Evolutionary conservation across 108 stramenopile species (phyloP).

Genomic region (Skeletonema grethae): DNA sequence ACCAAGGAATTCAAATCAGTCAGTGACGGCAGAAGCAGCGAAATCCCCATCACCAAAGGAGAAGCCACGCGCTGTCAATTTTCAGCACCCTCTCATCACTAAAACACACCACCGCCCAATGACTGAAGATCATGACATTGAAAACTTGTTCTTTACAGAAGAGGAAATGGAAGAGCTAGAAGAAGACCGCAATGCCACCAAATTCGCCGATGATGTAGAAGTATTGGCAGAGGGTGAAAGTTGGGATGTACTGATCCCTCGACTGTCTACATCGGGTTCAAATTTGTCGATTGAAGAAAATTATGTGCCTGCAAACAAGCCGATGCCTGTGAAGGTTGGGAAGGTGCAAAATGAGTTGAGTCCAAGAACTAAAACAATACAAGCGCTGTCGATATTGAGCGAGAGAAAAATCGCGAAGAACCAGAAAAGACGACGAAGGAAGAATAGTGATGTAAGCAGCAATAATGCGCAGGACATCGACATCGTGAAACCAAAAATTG

Average conservation of each 20-base stretch:
- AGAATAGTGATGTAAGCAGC: neutral
- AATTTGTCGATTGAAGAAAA: slow-evolving; percentile 4
- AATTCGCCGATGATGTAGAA: slow-evolving; percentile 78
- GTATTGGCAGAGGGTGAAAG: slow-evolving; percentile 61
- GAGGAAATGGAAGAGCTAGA: slow-evolving; percentile 81
- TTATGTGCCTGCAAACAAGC: neutral
- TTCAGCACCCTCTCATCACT: slow-evolving; percentile 81
- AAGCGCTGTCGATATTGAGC: neutral
- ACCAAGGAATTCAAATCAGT: neutral
- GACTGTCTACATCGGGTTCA: slow-evolving; percentile 8
- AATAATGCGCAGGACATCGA: neutral
- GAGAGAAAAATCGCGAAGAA: neutral
- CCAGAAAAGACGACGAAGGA: too few relatives aligned
- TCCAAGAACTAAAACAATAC: neutral
- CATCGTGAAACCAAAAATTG: slow-evolving; percentile 5
- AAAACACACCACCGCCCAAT: slow-evolving; percentile 70
- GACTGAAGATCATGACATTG: slow-evolving; percentile 58
- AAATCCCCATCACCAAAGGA: neutral
- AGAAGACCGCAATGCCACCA: slow-evolving; percentile 72
- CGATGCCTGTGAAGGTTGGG: neutral
- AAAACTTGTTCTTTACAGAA: slow-evolving; percentile 74
- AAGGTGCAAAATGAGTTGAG: neutral
- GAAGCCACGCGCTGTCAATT: slow-evolving; percentile 45
- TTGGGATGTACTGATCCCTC: slow-evolving; percentile 7
- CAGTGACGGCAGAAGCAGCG: neutral